Evolutionary conservation across 2,329 filamentous ascomycete genomes (phyloP).

Genomic region (Sporothrix mexicana): DNA sequence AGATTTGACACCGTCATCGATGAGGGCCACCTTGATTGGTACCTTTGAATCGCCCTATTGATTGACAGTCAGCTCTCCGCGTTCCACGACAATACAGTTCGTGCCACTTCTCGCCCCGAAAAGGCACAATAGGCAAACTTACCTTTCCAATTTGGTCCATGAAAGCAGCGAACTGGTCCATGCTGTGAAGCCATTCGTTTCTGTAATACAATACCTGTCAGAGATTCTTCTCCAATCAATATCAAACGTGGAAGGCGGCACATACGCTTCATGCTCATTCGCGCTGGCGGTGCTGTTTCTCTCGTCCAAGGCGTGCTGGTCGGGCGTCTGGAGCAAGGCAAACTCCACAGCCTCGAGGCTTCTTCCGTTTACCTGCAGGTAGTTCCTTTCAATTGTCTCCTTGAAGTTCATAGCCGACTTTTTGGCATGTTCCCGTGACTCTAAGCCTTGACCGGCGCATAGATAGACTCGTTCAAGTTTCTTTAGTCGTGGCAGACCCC

Average conservation of each 20-base stretch:
- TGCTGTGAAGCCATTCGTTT: conserved; percentile 27
- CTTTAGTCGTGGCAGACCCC: conserved; percentile 11
- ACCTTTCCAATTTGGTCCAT: conserved; percentile 26
- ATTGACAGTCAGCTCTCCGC: not conserved
- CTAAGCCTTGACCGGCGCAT: conserved; percentile 17
- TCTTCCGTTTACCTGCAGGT: not conserved
- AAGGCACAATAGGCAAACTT: not conserved
- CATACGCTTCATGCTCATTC: conserved; percentile 25
- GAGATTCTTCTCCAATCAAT: not conserved
- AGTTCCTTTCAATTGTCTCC: conserved; percentile 9
- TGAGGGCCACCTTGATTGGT: conserved; percentile 23
- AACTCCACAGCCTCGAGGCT: conserved; percentile 22
- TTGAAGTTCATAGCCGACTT: conserved; percentile 9
- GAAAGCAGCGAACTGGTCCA: conserved; percentile 24
- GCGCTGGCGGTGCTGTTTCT: conserved; percentile 15
- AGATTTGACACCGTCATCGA: conserved; percentile 25
- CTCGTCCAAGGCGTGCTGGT: conserved; percentile 5
- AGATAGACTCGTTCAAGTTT: conserved; percentile 10
- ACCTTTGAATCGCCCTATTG: conserved; percentile 2
- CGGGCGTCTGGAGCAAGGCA: conserved; percentile 15
- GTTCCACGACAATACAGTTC: not conserved
- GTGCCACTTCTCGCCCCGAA: not conserved
- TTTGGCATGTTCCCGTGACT: conserved; percentile 15
- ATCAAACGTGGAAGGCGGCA: not conserved
- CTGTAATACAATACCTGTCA: not conserved